Evolutionary conservation across 2,329 filamentous ascomycete genomes (phyloP).

Genomic region (Coniochaeta hoffmannii): DNA sequence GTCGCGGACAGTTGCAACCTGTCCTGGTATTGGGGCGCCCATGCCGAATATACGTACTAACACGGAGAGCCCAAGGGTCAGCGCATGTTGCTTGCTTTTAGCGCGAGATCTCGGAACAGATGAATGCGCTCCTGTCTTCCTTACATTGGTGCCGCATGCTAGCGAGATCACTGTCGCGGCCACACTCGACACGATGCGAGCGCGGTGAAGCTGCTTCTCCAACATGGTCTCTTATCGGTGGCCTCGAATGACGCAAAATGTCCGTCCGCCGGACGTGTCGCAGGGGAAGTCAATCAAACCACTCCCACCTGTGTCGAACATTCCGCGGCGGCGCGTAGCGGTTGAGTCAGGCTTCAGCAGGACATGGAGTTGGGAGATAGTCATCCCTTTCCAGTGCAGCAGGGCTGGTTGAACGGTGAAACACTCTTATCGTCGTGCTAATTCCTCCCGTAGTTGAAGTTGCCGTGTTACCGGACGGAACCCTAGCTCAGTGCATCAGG

Average conservation of each 20-base stretch:
- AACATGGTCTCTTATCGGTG: slow-evolving; percentile 3
- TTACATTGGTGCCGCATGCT: slow-evolving; percentile 87
- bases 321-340: neutral
- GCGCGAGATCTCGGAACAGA: neutral
- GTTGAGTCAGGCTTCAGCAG: neutral
- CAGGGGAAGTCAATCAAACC: neutral
- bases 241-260: neutral
- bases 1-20: slow-evolving; percentile 83
- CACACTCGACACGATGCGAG: slow-evolving; percentile 73
- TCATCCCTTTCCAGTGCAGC: neutral
- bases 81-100: neutral
- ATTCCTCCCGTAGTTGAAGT: neutral
- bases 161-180: slow-evolving; percentile 80
- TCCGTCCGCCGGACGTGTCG: neutral
- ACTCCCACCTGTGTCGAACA: neutral
- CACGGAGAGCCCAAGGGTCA: slow-evolving; percentile 1
- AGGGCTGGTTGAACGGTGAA: neutral
- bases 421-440: neutral
- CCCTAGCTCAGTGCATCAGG: neutral
- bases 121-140: slow-evolving; percentile 17
- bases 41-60: slow-evolving; percentile 96
- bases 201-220: slow-evolving; percentile 40
- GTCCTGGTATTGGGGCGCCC: slow-evolving; percentile 92
- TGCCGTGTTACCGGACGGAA: slow-evolving; percentile 4
- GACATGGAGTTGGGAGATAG: neutral